Evolutionary conservation across 2,329 filamentous ascomycete species (phyloP), one percentile per base, ranked within the genome.

Genomic region (Myriosclerotinia duriaeana): DNA sequence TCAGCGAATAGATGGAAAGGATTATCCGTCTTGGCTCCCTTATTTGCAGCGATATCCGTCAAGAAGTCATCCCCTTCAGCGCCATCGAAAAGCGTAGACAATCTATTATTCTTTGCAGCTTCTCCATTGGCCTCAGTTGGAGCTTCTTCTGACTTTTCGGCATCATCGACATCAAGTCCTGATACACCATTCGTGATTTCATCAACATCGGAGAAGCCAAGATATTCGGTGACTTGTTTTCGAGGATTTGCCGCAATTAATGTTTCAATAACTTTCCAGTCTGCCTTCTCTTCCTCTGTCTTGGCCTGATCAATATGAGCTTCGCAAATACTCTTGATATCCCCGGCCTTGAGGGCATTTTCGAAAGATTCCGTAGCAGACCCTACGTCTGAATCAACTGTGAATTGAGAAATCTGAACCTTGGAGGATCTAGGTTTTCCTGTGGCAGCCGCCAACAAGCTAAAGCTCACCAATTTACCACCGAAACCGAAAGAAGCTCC

Each of bases 401-500:
- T 91, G 76, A 97, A 97, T n/a, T 88, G 88, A 0, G 90, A 90
- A 66, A 99, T 94, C 71, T 86, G 84, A 58, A 99, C 83, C 76
- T 90, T 93, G 11, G 94, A 97, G 2, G 85, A 83, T 46, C 84
- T 79, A 50, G 84, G 85, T 69, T 92, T 89, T 5, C 87, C 88
- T 44, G 88, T 78, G 58, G 86, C 84, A 1, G 82, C 75, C 58
- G 86, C 77, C 53, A 83, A 82, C 67, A 86, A 81, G 69, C 85
- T 84, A 78, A 97, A 88, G 66, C 88, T 85, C 20, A 98, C 87
- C 30, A 99, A 83, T 77, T 97, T 96, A 64, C 96, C 95, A 65
- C 95, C 95, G 76, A 98, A 99, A 0, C 93, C 95, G 79, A 99
- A 99, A 0, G 93, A 91, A 20, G 89, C 94, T 73, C 92, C 92